Evolutionary conservation across 2,329 filamentous ascomycete species (phyloP).

Genomic region (Trichoderma guizhouense): DNA sequence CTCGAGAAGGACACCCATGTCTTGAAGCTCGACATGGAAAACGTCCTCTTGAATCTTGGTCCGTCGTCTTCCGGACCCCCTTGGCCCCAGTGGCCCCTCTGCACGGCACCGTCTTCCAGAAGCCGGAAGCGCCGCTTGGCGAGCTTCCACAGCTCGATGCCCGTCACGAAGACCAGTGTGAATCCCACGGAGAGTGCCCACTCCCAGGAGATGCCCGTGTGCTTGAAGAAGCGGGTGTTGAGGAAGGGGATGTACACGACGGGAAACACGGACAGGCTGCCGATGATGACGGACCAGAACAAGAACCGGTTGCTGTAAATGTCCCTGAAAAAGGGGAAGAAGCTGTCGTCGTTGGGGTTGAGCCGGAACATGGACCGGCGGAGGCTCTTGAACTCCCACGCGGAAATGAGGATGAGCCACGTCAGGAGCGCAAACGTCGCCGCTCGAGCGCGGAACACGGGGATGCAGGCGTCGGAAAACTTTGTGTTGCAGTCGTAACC

Average conservation of each 20-base stretch:
- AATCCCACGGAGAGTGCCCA: conserved; percentile 67
- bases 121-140: conserved; percentile 56
- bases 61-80: conserved; percentile 47
- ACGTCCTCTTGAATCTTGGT: conserved; percentile 44
- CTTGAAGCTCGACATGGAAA: conserved; percentile 52
- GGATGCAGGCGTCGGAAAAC: conserved; percentile 53
- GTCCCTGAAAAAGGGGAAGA: conserved; percentile 57
- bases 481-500: conserved; percentile 61
- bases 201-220: conserved; percentile 69
- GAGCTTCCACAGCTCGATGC: conserved; percentile 70
- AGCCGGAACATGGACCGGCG: conserved; percentile 69
- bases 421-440: conserved; percentile 71
- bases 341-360: conserved; percentile 49
- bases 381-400: conserved; percentile 75
- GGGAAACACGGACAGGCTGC: conserved; percentile 61
- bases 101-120: conserved; percentile 50
- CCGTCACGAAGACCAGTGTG: conserved; percentile 61
- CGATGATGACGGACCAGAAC: conserved; percentile 62
- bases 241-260: conserved; percentile 71
- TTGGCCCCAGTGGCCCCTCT: conserved; percentile 50
- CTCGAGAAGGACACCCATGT: conserved; percentile 43
- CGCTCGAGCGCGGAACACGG: conserved; percentile 67
- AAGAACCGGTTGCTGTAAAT: conserved; percentile 68
- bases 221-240: conserved; percentile 70
- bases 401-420: conserved; percentile 69